phyloP scores from a whole-genome alignment of 331 rosid genomes.

The Phaseolus coccineus region DNA sequence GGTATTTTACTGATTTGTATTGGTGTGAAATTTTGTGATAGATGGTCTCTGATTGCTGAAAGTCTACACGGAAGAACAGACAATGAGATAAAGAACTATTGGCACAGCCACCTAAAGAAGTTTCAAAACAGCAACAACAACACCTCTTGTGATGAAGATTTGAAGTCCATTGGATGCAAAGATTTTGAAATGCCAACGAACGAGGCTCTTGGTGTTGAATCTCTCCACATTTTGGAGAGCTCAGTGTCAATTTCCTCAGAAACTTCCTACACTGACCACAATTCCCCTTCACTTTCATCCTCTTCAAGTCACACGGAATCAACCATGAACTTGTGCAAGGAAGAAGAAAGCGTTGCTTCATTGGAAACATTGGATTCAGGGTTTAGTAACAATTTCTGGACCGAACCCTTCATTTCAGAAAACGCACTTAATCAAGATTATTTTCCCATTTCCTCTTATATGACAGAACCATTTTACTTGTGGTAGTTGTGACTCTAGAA shows the following conservation, averaged over 20 bases:
- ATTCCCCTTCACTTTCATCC: conserved; percentile 25
- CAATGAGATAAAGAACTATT: conserved; percentile 54
- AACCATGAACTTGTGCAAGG: not conserved
- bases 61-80: conserved; percentile 54
- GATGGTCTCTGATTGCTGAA: conserved; percentile 59
- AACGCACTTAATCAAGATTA: conserved; percentile 19
- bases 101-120: conserved; percentile 56
- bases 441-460: conserved; percentile 10
- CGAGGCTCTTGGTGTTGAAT: conserved; percentile 11
- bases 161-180: not conserved
- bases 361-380: conserved; percentile 33
- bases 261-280: conserved; percentile 21
- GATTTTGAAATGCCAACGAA: conserved; percentile 6
- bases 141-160: not conserved
- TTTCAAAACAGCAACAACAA: not conserved
- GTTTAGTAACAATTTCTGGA: conserved; percentile 48
- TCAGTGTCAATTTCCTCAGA: conserved; percentile 35
- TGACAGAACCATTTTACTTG: conserved; percentile 31
- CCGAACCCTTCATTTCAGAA: conserved; percentile 51
- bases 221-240: conserved; percentile 44
- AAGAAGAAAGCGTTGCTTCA: conserved; percentile 32
- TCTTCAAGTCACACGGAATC: conserved; percentile 42
- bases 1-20: not conserved
- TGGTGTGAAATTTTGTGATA: not conserved
- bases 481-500: conserved; percentile 6